Evolutionary conservation across 441 rosid genomes (phyloP).

Genomic region (Adansonia madagascariensis): DNA sequence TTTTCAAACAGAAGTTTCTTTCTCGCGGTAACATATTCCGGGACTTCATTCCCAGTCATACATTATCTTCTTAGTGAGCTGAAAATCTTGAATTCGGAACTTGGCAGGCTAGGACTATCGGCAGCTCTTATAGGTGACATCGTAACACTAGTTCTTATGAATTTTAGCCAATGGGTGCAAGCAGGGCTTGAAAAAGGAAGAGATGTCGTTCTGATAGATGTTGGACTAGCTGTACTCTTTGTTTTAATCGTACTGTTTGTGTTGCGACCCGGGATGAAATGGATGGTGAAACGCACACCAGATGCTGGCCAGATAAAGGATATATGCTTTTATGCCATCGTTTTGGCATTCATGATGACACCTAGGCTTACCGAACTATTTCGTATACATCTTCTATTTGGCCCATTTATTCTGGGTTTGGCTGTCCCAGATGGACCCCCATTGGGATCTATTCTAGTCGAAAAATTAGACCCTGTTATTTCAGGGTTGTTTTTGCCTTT

Average conservation of each 20-base stretch:
- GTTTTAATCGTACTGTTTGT: not conserved
- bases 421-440: slow-evolving; percentile 44
- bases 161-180: not conserved
- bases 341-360: slow-evolving; percentile 16
- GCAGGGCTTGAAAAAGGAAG: too few species aligned
- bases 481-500: slow-evolving; percentile 21
- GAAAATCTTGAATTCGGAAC: slow-evolving; percentile 21
- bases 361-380: not conserved
- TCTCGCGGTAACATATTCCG: slow-evolving; percentile 19
- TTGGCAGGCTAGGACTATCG: slow-evolving; percentile 17
- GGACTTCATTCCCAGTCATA: slow-evolving; percentile 38
- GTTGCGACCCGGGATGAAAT: slow-evolving; percentile 18
- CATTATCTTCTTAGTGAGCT: slow-evolving; percentile 13
- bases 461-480: slow-evolving; percentile 32
- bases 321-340: slow-evolving; percentile 2
- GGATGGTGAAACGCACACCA: slow-evolving; percentile 37
- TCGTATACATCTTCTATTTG: not conserved
- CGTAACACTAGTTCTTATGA: not conserved
- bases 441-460: slow-evolving; percentile 40
- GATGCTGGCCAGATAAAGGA: slow-evolving; percentile 29
- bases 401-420: slow-evolving; percentile 37
- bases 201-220: not conserved
- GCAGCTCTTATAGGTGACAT: slow-evolving; percentile 5
- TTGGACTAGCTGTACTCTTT: not conserved
- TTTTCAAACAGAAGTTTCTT: not conserved